Conservation (phyloP, 306 rosid species). For the Gynostemma pentaphyllum region DNA sequence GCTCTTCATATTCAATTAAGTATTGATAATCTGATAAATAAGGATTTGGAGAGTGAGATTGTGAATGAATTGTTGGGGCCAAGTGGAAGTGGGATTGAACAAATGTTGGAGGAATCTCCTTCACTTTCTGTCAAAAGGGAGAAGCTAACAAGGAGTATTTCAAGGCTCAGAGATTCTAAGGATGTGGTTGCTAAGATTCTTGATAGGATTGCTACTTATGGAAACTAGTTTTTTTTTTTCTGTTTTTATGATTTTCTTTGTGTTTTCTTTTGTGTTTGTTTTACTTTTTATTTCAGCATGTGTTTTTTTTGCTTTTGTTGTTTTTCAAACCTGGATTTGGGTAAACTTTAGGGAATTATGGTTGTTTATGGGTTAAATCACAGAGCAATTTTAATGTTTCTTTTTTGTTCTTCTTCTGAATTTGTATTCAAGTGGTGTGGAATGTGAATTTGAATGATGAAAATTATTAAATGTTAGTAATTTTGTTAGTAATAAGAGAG, state of each 20-base stretch:
- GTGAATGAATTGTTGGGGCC: slow-evolving; percentile 15
- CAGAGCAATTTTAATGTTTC: too few species aligned
- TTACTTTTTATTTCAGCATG: too few species aligned
- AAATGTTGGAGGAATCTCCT: slow-evolving; percentile 38
- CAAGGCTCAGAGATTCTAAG: slow-evolving; percentile 23
- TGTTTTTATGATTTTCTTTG: not conserved
- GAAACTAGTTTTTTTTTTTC: not conserved
- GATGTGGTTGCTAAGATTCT: slow-evolving; percentile 15
- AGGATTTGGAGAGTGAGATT: slow-evolving; percentile 30
- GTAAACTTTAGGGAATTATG: too few species aligned
- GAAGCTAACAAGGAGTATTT: slow-evolving; percentile 21
- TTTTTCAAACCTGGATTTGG: too few species aligned
- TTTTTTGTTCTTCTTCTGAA: too few species aligned
- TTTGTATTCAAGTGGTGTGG: too few species aligned
- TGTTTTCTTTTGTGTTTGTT: too few species aligned
- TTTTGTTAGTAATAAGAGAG: too few species aligned
- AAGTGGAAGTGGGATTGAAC: slow-evolving; percentile 27
- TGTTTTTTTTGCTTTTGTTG: too few species aligned
- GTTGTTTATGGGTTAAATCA: too few species aligned
- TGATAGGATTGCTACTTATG: slow-evolving; percentile 21
- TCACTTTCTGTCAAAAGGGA: slow-evolving; percentile 22
- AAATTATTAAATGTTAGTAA: too few species aligned
- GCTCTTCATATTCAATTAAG: slow-evolving; percentile 30
- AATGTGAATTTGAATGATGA: too few species aligned
- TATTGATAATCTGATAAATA: slow-evolving; percentile 18